These are phyloP conservation scores for Fusarium illudens DNA, from an alignment of 2,329 filamentous ascomycete genomes.

Conservation along the genomic window DNA sequence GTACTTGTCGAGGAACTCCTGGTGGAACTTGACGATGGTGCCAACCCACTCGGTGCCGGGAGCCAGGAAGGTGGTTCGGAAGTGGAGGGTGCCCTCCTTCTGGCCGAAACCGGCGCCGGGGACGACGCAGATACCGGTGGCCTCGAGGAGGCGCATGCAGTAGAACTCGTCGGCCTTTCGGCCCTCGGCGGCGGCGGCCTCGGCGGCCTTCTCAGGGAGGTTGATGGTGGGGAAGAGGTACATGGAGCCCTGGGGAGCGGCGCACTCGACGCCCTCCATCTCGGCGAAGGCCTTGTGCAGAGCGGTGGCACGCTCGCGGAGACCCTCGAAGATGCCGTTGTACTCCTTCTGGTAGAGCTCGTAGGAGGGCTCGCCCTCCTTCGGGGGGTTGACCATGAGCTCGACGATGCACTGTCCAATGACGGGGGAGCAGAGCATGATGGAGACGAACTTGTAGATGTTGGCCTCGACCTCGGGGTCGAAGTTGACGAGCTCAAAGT, in stretches of 20 bases:
- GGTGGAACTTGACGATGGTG: conserved; percentile 88
- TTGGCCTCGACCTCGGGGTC: conserved; percentile 84
- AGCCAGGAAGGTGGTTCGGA: conserved; percentile 95
- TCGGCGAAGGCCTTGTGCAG: conserved; percentile 89
- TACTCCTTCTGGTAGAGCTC: conserved; percentile 88
- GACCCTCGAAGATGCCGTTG: conserved; percentile 78
- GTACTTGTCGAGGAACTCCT: conserved; percentile 88
- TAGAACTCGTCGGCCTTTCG: conserved; percentile 92
- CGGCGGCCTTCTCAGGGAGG: conserved; percentile 77
- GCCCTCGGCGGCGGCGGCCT: conserved; percentile 77
- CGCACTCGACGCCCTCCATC: conserved; percentile 97
- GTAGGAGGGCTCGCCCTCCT: conserved; percentile 82
- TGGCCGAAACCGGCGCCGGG: conserved; percentile 94
- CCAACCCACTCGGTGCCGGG: conserved; percentile 96
- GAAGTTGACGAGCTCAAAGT: conserved; percentile 95
- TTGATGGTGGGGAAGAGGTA: conserved; percentile 97
- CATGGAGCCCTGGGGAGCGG: conserved; percentile 92
- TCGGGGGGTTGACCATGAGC: conserved; percentile 96
- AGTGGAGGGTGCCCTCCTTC: conserved; percentile 88
- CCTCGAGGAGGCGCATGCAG: conserved; percentile 87
- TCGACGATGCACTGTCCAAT: conserved; percentile 96
- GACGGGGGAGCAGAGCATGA: conserved; percentile 95
- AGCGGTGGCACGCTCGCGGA: conserved; percentile 81
- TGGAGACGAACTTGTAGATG: conserved; percentile 99
- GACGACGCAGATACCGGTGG: conserved; percentile 93